Conservation (phyloP, 1,139 yeast species). For the Blastobotrys serpentis region DNA sequence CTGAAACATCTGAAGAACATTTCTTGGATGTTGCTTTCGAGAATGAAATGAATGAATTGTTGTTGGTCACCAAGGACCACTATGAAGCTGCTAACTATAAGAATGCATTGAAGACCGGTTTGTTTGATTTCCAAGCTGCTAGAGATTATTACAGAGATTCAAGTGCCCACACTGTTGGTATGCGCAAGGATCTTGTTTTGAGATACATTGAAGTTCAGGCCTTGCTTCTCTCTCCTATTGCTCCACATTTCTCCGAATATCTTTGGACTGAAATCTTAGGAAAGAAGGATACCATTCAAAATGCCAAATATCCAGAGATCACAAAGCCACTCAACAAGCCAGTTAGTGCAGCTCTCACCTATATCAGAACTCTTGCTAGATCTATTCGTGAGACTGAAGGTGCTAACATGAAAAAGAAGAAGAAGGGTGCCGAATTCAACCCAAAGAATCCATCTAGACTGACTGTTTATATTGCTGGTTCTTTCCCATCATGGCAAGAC, state of each 20-base stretch:
- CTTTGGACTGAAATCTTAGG: slow-evolving; percentile 80
- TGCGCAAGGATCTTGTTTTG: slow-evolving; percentile 81
- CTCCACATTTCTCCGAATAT: slow-evolving; percentile 94
- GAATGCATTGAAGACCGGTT: slow-evolving; percentile 83
- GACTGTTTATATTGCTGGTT: slow-evolving; percentile 67
- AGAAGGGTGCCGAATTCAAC: slow-evolving; percentile 73
- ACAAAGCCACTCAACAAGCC: slow-evolving; percentile 61
- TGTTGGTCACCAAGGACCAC: slow-evolving; percentile 67
- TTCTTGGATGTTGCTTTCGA: slow-evolving; percentile 90
- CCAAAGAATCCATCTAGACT: slow-evolving; percentile 68
- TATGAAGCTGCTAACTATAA: slow-evolving; percentile 78
- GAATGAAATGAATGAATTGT: slow-evolving; percentile 84
- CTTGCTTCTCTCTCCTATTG: slow-evolving; percentile 82
- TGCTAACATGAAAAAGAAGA: slow-evolving; percentile 82
- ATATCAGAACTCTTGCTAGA: slow-evolving; percentile 75
- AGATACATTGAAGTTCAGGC: slow-evolving; percentile 85
- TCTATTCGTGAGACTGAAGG: slow-evolving; percentile 92
- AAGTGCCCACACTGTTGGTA: slow-evolving; percentile 52
- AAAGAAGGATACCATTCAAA: slow-evolving; percentile 58
- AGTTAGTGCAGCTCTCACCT: slow-evolving; percentile 65
- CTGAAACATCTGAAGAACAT: slow-evolving; percentile 55
- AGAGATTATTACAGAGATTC: slow-evolving; percentile 96
- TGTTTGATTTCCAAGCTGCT: slow-evolving; percentile 90
- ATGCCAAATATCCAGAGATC: slow-evolving; percentile 75
- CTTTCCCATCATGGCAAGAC: slow-evolving; percentile 97